phyloP scores from a whole-genome alignment of 345 rosid species.

The Brassica napus region DNA sequence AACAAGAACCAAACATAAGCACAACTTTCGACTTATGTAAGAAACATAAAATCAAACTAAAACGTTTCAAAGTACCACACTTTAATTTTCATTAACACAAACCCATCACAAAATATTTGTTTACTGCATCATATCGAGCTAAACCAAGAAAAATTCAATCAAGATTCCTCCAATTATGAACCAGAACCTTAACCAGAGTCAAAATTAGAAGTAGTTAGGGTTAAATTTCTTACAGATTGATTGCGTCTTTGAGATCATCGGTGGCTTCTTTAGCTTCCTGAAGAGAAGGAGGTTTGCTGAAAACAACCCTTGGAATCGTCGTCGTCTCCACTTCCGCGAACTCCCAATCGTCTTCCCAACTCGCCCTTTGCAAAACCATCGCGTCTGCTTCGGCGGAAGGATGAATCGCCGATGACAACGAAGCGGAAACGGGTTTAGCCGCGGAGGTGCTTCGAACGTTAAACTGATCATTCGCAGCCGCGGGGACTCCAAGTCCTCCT shows the following conservation, averaged over 20 bases:
- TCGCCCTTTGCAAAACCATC: slow-evolving; percentile 35
- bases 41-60: neutral
- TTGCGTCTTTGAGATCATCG: slow-evolving; percentile 57
- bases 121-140: too few species aligned
- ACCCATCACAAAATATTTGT: too few species aligned
- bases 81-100: neutral
- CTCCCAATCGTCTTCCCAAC: slow-evolving; percentile 66
- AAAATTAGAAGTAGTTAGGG: neutral
- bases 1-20: neutral
- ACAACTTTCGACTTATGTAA: neutral
- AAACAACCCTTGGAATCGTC: slow-evolving; percentile 56
- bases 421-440: slow-evolving; percentile 38
- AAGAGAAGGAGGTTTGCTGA: slow-evolving; percentile 53
- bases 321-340: slow-evolving; percentile 49
- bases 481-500: slow-evolving; percentile 45
- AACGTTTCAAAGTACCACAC: neutral
- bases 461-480: slow-evolving; percentile 42
- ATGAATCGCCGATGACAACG: slow-evolving; percentile 40
- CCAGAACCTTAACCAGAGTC: neutral
- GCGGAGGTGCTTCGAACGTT: slow-evolving; percentile 24
- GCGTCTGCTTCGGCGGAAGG: slow-evolving; percentile 27
- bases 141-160: neutral
- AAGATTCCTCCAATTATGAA: neutral
- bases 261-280: slow-evolving; percentile 71
- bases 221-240: slow-evolving; percentile 43